Conservation (phyloP, 805 yeast species). For the Wickerhamiella qilinensis region DNA sequence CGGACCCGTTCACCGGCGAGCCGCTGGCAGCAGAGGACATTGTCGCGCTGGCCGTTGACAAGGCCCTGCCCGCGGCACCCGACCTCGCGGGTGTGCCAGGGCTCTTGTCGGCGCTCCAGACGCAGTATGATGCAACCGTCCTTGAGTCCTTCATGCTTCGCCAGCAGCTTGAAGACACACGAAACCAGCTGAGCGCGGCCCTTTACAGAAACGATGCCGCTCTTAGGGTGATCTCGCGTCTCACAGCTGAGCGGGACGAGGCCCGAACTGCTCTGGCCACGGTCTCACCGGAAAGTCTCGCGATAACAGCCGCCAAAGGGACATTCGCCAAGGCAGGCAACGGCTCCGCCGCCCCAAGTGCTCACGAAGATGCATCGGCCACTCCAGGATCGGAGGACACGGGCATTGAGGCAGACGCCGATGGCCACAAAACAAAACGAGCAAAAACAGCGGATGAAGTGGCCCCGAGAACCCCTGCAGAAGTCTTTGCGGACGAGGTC, state of each 20-base stretch:
- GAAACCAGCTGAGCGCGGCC: slow-evolving; percentile 61
- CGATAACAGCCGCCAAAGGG: slow-evolving; percentile 1
- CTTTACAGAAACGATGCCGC: slow-evolving; percentile 85
- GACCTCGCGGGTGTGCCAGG: slow-evolving; percentile 59
- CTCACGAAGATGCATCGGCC: background rate
- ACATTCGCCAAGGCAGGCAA: too few species aligned
- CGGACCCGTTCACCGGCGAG: slow-evolving; percentile 63
- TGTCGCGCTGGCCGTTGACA: slow-evolving; percentile 15
- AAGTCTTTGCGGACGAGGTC: background rate
- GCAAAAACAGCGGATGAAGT: background rate
- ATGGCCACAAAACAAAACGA: background rate
- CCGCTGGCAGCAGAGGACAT: slow-evolving; percentile 46
- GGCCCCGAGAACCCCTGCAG: background rate
- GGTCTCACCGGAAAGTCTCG: too few species aligned
- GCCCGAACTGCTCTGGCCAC: slow-evolving; percentile 49
- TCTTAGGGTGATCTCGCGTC: slow-evolving; percentile 61
- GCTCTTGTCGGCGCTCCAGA: slow-evolving; percentile 56
- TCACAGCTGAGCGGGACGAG: slow-evolving; percentile 61
- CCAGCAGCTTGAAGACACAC: slow-evolving; percentile 48
- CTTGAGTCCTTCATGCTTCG: slow-evolving; percentile 64
- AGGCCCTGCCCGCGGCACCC: slow-evolving; percentile 29
- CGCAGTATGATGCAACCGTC: slow-evolving; percentile 80
- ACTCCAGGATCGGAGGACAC: background rate
- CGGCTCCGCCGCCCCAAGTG: too few species aligned
- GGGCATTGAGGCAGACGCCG: background rate